A percentile compares a stretch with the other conserved stretches of the same genome.
phyloP scores from a whole-genome alignment of 306 rosid species.

The Prunus campanulata region DNA sequence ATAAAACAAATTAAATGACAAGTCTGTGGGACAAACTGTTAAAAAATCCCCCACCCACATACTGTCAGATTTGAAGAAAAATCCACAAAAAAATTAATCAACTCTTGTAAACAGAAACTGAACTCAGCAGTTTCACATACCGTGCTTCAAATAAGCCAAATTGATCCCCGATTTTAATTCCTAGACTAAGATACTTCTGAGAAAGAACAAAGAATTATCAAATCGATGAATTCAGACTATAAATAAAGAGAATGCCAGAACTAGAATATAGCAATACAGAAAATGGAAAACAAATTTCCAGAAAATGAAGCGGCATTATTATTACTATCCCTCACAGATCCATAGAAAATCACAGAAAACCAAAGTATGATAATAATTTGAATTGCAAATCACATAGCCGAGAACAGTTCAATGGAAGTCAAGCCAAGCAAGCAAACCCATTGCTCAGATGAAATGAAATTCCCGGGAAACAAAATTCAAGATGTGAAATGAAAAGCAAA shows the following conservation, averaged over 20 bases:
- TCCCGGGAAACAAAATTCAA: background rate
- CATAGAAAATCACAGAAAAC: background rate
- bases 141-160: background rate
- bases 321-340: background rate
- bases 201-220: background rate
- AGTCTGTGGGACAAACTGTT: too few relatives aligned
- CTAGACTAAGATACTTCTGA: background rate
- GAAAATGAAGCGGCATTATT: background rate
- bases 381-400: background rate
- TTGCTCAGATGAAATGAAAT: background rate
- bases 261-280: background rate
- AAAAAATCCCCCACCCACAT: too few relatives aligned
- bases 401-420: background rate
- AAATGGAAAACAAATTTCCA: background rate
- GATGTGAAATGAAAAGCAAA: background rate
- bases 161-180: conserved; percentile 9
- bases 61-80: too few relatives aligned
- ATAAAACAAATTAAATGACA: background rate
- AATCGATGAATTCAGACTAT: background rate
- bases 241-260: background rate
- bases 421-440: background rate
- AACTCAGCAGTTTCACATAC: background rate
- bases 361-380: background rate
- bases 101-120: background rate
- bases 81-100: background rate